Evolutionary conservation across 768 basidiomycete genomes (phyloP), one percentile per base, ranked within the genome.

Genomic region (Fomitopsis serialis): DNA sequence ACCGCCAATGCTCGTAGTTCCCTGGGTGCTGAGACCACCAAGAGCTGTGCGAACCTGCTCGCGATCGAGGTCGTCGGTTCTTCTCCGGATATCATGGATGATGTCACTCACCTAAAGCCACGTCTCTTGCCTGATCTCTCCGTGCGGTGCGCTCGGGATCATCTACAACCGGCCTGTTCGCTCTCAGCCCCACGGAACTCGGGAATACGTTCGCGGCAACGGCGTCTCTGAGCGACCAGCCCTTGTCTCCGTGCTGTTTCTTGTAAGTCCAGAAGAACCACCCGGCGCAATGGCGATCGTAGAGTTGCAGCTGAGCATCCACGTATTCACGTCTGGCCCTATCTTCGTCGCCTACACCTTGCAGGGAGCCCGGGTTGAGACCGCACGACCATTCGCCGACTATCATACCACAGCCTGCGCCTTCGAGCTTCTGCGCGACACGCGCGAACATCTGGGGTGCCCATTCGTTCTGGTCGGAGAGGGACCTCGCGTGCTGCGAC

Each of bases 201-300:
- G 87, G 89, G 59, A 90, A 78, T 4, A 87, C 79, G 7, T 83
- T 84, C 2, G 74, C 75, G 23, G 72, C 73, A 1, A 80, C 77
- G 0, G 86, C 84, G 65, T 90, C 84, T 53, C 76, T 72, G 35
- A 86, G 78, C 25, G 80, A 80, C 91, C 90, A 92, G 0, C 89
- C 89, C 3, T 70, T 76, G 69, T 92, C 90, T 51, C 83, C 82
- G 4, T 70, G 63, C 47, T 82, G 76, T 66, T 91, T 89, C 73
- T 84, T 90, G 63, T 82, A 86, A 35, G 87, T 90, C 91, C 91
- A 91, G 64, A 87, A 92, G 71, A 84, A 92, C 78, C 80, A 87
- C 4, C 91, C 91, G 0, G 78, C 81, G 54, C 87, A 85, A 34
- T 69, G 59, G 44, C 68, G 65, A 53, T 90, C 87, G 55, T 79